Conservation (phyloP, 306 rosid genomes). For the Mimosa pudica region DNA sequence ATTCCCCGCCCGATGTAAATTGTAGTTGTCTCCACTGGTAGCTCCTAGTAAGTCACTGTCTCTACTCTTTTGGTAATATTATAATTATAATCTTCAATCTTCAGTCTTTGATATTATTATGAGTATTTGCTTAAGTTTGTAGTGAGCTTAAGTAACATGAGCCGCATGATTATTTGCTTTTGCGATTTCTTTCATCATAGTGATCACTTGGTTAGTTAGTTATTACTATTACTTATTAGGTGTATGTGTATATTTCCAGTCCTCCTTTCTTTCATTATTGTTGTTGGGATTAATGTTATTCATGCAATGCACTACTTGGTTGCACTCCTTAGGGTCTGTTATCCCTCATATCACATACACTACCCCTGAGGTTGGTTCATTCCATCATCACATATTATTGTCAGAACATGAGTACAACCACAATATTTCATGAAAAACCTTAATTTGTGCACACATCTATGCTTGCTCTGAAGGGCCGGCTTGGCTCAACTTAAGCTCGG, state of each 20-base stretch:
- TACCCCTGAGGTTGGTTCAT: not conserved
- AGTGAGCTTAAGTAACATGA: not conserved
- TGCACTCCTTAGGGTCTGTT: not conserved
- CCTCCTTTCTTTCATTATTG: not conserved
- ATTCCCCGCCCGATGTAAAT: not conserved
- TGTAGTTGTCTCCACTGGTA: conserved; percentile 3
- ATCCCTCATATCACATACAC: not conserved
- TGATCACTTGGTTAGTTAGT: not conserved
- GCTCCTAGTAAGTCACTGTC: conserved; percentile 21
- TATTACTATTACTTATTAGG: not conserved
- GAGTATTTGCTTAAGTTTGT: not conserved
- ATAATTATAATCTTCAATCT: not conserved
- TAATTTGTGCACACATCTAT: too few species aligned
- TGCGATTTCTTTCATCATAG: not conserved
- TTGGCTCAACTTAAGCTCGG: too few species aligned
- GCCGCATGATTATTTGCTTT: not conserved
- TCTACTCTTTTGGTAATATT: conserved; percentile 38
- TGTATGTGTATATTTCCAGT: not conserved
- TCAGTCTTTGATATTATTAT: too few species aligned
- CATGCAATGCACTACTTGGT: not conserved
- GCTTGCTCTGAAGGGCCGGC: too few species aligned
- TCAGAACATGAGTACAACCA: not conserved
- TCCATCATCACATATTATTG: not conserved
- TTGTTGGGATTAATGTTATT: not conserved
- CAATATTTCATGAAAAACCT: not conserved